Conservation (phyloP, 306 rosid species). For the Sindora glabra region DNA sequence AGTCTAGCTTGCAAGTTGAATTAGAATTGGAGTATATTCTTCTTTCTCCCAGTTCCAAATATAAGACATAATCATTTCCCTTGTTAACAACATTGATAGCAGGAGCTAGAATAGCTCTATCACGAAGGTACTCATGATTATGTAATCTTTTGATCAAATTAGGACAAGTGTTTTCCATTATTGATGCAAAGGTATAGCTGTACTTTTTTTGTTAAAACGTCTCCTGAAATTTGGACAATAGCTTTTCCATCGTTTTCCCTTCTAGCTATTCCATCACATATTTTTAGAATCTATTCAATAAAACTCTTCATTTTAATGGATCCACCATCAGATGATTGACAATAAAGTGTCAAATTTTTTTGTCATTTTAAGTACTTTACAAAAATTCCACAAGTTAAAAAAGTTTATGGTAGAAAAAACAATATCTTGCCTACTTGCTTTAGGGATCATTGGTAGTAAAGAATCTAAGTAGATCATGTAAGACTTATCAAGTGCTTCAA, state of each 20-base stretch:
- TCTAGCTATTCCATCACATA: no score
- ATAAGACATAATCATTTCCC: not conserved
- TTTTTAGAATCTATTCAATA: no score
- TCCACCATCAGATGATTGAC: no score
- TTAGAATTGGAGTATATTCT: not conserved
- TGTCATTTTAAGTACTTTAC: no score
- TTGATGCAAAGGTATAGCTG: not conserved
- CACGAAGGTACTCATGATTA: not conserved
- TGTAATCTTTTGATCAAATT: not conserved
- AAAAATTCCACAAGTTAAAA: no score
- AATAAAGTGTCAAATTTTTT: no score
- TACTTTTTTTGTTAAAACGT: not conserved
- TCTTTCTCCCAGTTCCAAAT: not conserved
- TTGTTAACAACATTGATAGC: not conserved
- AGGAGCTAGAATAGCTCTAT: not conserved
- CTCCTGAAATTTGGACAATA: not conserved
- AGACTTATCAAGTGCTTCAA: no score
- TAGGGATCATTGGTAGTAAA: no score
- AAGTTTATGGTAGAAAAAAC: no score
- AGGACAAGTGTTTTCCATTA: not conserved
- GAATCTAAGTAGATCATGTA: no score
- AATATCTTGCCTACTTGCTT: no score
- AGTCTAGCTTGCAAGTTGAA: not conserved
- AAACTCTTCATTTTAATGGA: no score
- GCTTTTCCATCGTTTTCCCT: not conserved